A percentile compares a stretch with the other conserved stretches of the same genome.
These are phyloP conservation scores for Symbiodinium pilosum DNA, from an alignment of 73 alveolate species.

Conservation along the genomic window DNA sequence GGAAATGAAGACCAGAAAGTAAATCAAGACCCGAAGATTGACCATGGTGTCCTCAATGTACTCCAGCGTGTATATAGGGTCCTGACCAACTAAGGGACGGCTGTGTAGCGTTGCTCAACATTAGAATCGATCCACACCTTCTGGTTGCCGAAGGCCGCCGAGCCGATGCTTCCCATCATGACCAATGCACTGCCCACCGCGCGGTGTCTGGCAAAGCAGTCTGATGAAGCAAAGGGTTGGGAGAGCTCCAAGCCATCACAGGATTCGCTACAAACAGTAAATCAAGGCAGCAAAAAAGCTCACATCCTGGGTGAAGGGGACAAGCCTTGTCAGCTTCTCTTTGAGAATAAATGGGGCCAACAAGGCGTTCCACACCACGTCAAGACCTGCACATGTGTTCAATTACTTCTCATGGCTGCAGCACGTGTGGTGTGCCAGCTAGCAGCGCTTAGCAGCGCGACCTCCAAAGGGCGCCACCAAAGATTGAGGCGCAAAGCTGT, in stretches of 20 bases:
- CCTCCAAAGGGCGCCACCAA: conserved; percentile 90
- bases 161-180: conserved; percentile 74
- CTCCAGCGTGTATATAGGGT: conserved; percentile 73
- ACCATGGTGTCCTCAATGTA: conserved; percentile 74
- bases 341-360: conserved; percentile 94
- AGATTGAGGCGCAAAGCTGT: conserved; percentile 90
- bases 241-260: too few relatives aligned
- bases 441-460: not conserved
- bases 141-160: conserved; percentile 73
- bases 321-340: conserved; percentile 84
- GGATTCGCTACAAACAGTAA: too few relatives aligned
- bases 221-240: too few relatives aligned
- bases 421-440: too few relatives aligned
- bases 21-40: conserved; percentile 56
- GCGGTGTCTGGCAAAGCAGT: conserved; percentile 59
- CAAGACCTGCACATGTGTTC: not conserved
- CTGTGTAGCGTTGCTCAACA: too few relatives aligned
- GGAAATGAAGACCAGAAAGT: conserved; percentile 3
- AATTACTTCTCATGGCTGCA: not conserved
- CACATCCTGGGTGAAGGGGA: too few relatives aligned
- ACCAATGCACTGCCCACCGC: conserved; percentile 53
- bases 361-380: conserved; percentile 88
- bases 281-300: too few relatives aligned
- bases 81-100: not conserved
- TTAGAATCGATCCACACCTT: conserved; percentile 3